These are phyloP conservation scores for Pinus albicaulis DNA, from an alignment of 75 land plant species.

Conservation along the genomic window DNA sequence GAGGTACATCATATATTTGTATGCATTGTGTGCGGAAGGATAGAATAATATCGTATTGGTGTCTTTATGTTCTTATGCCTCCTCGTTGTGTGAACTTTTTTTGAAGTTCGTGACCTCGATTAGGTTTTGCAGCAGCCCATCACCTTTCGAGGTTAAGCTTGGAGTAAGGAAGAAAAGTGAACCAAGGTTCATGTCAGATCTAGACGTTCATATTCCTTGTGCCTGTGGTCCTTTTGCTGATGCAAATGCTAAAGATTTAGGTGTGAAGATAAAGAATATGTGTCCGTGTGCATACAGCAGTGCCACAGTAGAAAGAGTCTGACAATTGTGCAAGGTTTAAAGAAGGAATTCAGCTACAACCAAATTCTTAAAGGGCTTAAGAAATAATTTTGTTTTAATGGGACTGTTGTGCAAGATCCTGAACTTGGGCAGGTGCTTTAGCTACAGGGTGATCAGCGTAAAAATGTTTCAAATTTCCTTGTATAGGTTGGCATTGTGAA, in stretches of 20 bases:
- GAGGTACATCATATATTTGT: no score
- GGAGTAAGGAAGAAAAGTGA: no score
- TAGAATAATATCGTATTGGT: no score
- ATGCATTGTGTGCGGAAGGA: no score
- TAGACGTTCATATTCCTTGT: constrained; percentile 59
- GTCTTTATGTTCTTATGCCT: no score
- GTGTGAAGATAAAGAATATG: constrained; percentile 59
- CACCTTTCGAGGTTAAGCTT: no score
- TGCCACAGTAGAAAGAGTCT: constrained; percentile 66
- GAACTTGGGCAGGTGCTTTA: constrained; percentile 69
- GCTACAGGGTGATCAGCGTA: no score
- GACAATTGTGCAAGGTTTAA: constrained; percentile 70
- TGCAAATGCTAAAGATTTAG: constrained; percentile 49
- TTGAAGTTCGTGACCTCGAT: no score
- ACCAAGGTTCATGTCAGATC: constrained; percentile 69
- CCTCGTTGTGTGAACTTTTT: no score
- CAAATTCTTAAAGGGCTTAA: constrained; percentile 61
- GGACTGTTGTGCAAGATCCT: constrained; percentile 70
- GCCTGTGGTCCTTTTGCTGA: constrained; percentile 79
- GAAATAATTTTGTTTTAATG: constrained; percentile 69
- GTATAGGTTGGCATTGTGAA: constrained; percentile 45
- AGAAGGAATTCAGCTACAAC: constrained; percentile 57
- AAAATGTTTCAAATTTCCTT: no score
- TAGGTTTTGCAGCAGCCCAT: no score
- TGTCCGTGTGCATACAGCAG: constrained; percentile 67